A percentile compares a stretch with the other conserved stretches of the same genome.
Conservation (phyloP, 179 eudicot genomes). For the Beta corolliflora region DNA sequence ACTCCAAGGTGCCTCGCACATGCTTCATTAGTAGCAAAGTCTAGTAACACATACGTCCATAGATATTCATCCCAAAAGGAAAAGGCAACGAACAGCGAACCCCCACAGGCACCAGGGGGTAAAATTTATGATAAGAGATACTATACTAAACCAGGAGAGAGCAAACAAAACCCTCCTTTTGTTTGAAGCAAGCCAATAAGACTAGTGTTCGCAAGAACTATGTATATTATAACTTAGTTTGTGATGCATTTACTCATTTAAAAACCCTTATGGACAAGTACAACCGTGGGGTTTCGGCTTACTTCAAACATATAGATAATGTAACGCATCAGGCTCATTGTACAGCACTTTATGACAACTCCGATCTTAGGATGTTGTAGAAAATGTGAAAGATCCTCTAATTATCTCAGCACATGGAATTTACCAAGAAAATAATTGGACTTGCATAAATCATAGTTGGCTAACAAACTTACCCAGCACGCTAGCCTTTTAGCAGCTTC, state of each 20-base stretch:
- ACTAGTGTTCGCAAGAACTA: neutral
- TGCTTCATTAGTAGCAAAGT: neutral
- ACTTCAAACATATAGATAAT: neutral
- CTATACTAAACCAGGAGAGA: too few relatives aligned
- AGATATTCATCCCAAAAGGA: neutral
- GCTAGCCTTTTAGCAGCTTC: conserved; percentile 92
- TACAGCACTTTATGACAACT: neutral
- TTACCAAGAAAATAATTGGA: neutral
- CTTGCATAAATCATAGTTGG: neutral
- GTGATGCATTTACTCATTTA: neutral
- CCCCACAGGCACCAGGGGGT: neutral
- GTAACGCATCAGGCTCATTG: neutral
- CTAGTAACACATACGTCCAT: neutral
- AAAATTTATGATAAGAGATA: neutral
- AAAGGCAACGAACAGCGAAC: neutral
- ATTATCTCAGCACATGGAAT: neutral
- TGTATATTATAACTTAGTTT: neutral
- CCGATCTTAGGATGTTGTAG: too few relatives aligned
- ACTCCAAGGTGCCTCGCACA: neutral
- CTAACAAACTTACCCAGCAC: conserved; percentile 75
- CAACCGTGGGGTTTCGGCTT: neutral
- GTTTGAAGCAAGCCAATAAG: neutral
- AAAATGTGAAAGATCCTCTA: neutral
- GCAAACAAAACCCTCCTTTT: neutral
- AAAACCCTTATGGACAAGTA: neutral